Evolutionary conservation across 805 yeast species (phyloP), one percentile per base, ranked within the genome.

Genomic region (Wickerhamiella spandovensis): DNA sequence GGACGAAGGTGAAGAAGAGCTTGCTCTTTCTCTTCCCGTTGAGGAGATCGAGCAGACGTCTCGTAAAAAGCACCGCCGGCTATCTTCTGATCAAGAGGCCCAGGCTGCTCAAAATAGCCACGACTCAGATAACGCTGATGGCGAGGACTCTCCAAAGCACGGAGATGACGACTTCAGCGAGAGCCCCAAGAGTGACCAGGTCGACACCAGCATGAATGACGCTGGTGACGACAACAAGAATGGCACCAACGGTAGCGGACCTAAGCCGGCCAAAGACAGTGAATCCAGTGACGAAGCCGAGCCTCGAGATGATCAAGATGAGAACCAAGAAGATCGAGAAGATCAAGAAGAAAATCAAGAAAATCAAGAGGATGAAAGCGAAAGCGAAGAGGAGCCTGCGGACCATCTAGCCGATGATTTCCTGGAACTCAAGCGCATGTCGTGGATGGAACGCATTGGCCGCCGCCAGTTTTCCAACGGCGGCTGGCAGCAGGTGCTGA

Each of bases 391-490:
- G n/a, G 53, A 43, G 12, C 50, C 38, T 6, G 39, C 44, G 3
- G 53, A 41, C 10, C 28, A 50, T 13, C 21, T 25, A 1, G 51
- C 47, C 13, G 25, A 39, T 25, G 44, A 48, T 10, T 51, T 42
- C 24, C 20, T 47, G 2, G 39, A 20, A 15, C 24, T 44, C n/a
- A 51, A 43, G 17, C 51, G 46, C 18, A 22, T 22, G 22, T 23
- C 56, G 6, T 92, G 97, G 96, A 77, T 79, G 52, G 94, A 84
- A 28, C 71, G 94, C 41, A 70, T 90, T 18, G 74, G 80, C 13
- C 80, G 77, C 50, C 77, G 95, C 49, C 76, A 76, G 54, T 92
- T 84, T 64, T 78, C 74, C 58, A 88, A 86, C 58, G 95, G 95
- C 3, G 79, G 78, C 49, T 90, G 97, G 96, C 82, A 86, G 58